Evolutionary conservation across 139 green algal species (phyloP), one percentile per base, ranked within the genome.

Genomic region (Raphidocelis subcapitata): DNA sequence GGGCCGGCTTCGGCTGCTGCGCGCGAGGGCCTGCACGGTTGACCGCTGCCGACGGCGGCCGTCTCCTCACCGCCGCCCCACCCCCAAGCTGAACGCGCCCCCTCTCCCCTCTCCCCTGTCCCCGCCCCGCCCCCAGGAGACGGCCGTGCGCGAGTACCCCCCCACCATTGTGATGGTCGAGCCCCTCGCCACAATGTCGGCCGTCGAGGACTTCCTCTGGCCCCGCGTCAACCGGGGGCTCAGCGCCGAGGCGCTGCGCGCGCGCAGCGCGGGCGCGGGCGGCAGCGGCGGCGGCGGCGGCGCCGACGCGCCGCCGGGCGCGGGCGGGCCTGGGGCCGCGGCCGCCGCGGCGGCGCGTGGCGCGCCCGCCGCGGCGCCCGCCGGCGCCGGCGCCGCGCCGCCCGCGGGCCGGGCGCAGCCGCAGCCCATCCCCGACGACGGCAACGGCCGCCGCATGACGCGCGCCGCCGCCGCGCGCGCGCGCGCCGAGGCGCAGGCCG

Each of bases 171-270:
- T 99, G 37, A 79, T 99, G 0, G 96, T 99, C 18, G 95, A 99
- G 83, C 94, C 95, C 0, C 82, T 99, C 31, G 95, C 94, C 24
- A 97, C 88, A 54, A 90, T 99, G 74, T 64, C 56, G 24, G 92
- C 95, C 10, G 88, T 99, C 16, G 95, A 99, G 81, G 95, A 98
- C 36, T 99, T 98, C 72, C 82, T 99, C 62, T 98, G 86, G 80
- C 87, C 87, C 3, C 77, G 93, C 0, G 94, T 98, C 3, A 80
- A 89, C 54, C 69, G 66, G 8, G 72, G 72, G 1, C 31, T 26
- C 51, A 71, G 59, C 33, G 31, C 57, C 37, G 49, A 69, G 41
- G 55, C 35, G n/a, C 54, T 78, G 65, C 63, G 36, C 37, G 44
- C 67, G 12, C 65, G 16, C 3, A 35, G 52, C n/a, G 28, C 20